Base-by-base conservation (phyloP, 805 yeast genomes). In the Wickerhamiella alocasiicola region DNA sequence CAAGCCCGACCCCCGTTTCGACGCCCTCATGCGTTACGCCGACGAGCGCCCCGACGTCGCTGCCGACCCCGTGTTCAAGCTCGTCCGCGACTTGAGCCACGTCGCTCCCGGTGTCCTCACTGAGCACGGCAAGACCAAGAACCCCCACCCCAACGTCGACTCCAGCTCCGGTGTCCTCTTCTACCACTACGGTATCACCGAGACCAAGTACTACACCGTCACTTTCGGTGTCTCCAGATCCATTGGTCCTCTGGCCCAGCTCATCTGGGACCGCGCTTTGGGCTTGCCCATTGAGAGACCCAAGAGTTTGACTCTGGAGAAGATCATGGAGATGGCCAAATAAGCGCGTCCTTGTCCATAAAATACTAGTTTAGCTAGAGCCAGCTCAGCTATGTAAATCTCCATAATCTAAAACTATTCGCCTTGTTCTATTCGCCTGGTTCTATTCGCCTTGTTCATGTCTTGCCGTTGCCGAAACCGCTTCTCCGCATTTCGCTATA, bases 121-220 rank as follows among this genome's bases (percentile, higher is more conserved):
- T 49, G 63, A 75, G 63, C 88, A 81, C 63, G 88, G 91, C 45
- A 81, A 81, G 68, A 78, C 87, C 57, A 76, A 78, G 68, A 81
- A 81, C 67, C 91, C 91, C 48, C 77, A 70, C 70, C 91, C 91
- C 47, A 81, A 81, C 58, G 91, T 81, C 48, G 91, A 81, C 63
- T 75, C 85, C 32, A 72, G 76, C 53, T 75, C 83, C 16, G 91
- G 91, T 50, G 80, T 80, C 36, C 64, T 81, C 49, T 78, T 81
- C 65, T 76, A 78, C 57, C 81, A 81, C 67, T 80, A 79, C 64
- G 91, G 91, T 33, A 65, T 81, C 58, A 75, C 69, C 46, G 82
- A 81, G 62, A 67, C 76, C 51, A 63, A 74, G 42, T 81, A 78
- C 70, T 78, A 78, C 67, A 81, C 91, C 25, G 91, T 80, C 20